These are phyloP conservation scores for Cystobasidium ongulense DNA, from an alignment of 768 basidiomycete genomes.

Conservation along the genomic window DNA sequence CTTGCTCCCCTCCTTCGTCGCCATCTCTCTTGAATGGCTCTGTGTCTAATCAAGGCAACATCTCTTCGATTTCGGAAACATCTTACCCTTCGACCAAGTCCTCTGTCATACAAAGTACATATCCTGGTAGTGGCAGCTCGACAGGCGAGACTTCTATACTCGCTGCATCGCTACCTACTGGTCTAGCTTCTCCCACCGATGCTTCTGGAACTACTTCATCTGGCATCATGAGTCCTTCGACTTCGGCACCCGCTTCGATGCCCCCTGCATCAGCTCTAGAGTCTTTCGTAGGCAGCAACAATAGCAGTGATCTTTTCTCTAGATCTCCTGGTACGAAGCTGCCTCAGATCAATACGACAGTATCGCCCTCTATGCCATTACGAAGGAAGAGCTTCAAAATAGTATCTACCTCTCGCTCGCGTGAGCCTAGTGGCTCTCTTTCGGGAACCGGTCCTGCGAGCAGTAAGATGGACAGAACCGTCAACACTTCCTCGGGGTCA, in stretches of 20 bases:
- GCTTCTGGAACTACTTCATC: not conserved
- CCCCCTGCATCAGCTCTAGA: not conserved
- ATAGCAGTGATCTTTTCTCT: not conserved
- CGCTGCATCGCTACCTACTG: not conserved
- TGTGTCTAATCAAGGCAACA: not conserved
- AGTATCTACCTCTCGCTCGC: slow-evolving; percentile 11
- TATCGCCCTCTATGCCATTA: slow-evolving; percentile 31
- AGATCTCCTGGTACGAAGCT: not conserved
- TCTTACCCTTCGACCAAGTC: not conserved
- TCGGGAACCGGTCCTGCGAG: not conserved
- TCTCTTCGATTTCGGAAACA: not conserved
- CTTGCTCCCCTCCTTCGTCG: not conserved
- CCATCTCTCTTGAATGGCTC: not conserved
- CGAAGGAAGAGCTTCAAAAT: slow-evolving; percentile 33
- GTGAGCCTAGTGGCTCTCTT: not conserved
- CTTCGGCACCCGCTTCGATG: slow-evolving; percentile 16
- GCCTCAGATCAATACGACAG: slow-evolving; percentile 29
- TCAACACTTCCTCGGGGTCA: not conserved
- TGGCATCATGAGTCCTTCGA: not conserved
- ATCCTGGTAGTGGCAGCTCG: not conserved
- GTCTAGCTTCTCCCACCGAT: not conserved
- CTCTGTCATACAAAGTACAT: not conserved
- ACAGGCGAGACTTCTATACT: not conserved
- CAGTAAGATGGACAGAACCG: not conserved
- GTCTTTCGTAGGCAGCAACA: not conserved